Evolutionary conservation across 345 rosid species (phyloP), one percentile per base, ranked within the genome.

Genomic region (Salix udensis): DNA sequence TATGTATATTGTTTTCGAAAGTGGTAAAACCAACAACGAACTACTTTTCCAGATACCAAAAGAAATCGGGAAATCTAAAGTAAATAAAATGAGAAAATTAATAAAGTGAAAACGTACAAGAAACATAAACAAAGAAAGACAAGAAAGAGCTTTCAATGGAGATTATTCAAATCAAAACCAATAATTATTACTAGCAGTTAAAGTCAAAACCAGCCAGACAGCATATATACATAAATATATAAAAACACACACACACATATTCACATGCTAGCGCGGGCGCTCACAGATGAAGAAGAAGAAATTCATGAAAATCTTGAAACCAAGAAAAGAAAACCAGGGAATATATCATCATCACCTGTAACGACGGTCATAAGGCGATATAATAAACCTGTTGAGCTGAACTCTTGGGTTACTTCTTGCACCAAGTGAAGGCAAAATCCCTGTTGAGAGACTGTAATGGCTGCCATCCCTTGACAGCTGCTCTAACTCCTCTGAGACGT

Each of bases 371-470:
- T 92, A 89, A 70, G 99, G 98, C 14, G 97, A 96, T 8, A 96
- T 6, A 69, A 88, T 82, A 85, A 80, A 90, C 40, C 80, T 71
- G 28, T 78, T 74, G 46, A 96, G 98, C 90, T 86, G 88, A 65
- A 92, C 78, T 67, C 97, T 66, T 24, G 97, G 96, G 74, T 84
- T 87, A 78, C 97, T 30, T 30, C 94, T 86, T 7, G 98, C 97
- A 2, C 99, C 99, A 2, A 96, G 97, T 11, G 98, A 85, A 52
- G 99, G 99, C 73, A 96, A 85, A 52, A 96, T 85, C 8, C 92
- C 96, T 39, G 93, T 92, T 1, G 97, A 76, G 55, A 96, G 91
- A 82, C 98, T 96, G 78, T 92, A 93, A 53, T 90, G 94, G 77
- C 99, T 96, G 3, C 93, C 91, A 14, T 91, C 94, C 80, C 94